Conservation (phyloP, 1,284 basidiomycete species). For the Leccinum griseonigrum region DNA sequence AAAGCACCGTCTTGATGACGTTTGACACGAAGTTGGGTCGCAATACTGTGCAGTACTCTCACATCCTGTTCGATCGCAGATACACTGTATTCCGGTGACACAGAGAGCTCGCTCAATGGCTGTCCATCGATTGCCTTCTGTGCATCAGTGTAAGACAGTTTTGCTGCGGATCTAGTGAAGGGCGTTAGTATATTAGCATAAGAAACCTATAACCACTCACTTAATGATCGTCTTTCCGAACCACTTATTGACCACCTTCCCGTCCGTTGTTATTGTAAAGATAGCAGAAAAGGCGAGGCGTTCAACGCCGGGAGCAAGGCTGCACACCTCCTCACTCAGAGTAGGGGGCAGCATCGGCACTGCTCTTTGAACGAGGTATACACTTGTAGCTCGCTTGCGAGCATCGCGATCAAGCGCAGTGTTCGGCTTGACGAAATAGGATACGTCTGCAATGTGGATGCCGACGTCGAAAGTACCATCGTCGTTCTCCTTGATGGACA, state of each 20-base stretch:
- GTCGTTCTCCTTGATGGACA: slow-evolving; percentile 86
- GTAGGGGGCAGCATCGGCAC: slow-evolving; percentile 96
- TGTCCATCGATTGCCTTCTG: slow-evolving; percentile 82
- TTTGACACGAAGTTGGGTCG: slow-evolving; percentile 69
- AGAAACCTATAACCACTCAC: slow-evolving; percentile 40
- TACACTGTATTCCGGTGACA: slow-evolving; percentile 56
- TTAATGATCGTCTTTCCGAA: slow-evolving; percentile 92
- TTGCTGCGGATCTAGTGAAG: slow-evolving; percentile 70
- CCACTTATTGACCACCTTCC: slow-evolving; percentile 82
- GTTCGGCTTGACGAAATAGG: slow-evolving; percentile 94
- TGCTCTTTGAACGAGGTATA: slow-evolving; percentile 92
- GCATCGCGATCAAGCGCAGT: slow-evolving; percentile 97
- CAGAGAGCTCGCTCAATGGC: slow-evolving; percentile 49
- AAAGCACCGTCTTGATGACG: slow-evolving; percentile 86
- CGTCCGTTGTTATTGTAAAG: slow-evolving; percentile 87
- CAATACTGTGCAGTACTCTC: slow-evolving; percentile 64
- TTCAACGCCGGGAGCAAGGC: slow-evolving; percentile 83
- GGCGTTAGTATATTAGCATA: slow-evolving; percentile 9
- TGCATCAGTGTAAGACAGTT: slow-evolving; percentile 81
- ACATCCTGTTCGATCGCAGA: slow-evolving; percentile 77
- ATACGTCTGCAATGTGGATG: slow-evolving; percentile 95
- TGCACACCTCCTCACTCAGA: slow-evolving; percentile 91
- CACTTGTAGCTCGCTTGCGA: slow-evolving; percentile 93
- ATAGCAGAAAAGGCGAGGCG: slow-evolving; percentile 87
- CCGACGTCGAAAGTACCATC: slow-evolving; percentile 91